Evolutionary conservation across 306 rosid genomes (phyloP), one percentile per base, ranked within the genome.

Genomic region (Sindora glabra): DNA sequence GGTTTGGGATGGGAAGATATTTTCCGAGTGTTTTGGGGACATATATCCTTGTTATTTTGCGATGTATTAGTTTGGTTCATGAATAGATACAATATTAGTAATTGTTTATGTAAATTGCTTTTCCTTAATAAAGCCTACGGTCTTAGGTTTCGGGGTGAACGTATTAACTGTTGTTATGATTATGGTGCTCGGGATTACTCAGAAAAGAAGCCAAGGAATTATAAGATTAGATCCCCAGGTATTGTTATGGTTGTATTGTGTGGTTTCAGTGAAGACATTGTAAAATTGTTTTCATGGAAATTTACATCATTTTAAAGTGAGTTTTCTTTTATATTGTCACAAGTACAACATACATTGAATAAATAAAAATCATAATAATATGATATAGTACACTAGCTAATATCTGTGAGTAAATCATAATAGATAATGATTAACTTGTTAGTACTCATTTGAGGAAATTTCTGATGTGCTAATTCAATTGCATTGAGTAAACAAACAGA

Each of bases 1-100:
- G 98, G 84, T 85, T 32, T 85, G 98, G 96, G 70, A 85, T 72
- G 82, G 84, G 41, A 79, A 64, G 56, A 65, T 64, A 52, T 61
- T 83, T 69, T 83, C 97, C 5, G 67, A 73, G 58, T 91, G 98
- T 71, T 91, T 83, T 34, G 62, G 65, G 50, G 77, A 88, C 70
- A 69, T 85, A 91, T 91, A 91, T 91, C 97, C 96, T 91, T 79
- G 26, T 49, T 26, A 3, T 1, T 58, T 33, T 19, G 45, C n/a
- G 44, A 30, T 45, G 45, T 46, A 61, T 63, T 12, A 65, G 26
- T 18, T 40, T 30, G 23, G 18, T 58, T 81, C 67, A 21, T 38
- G 29, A 45, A 19, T 44, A 38, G 32, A 17, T 1, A 30, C 8
- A 12, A 39, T 11, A 5, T 3, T 7, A 4, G 26, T 66, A 18